Conservation (phyloP, 371 early-diverging fungal genomes). For the Coemansia sp. region DNA sequence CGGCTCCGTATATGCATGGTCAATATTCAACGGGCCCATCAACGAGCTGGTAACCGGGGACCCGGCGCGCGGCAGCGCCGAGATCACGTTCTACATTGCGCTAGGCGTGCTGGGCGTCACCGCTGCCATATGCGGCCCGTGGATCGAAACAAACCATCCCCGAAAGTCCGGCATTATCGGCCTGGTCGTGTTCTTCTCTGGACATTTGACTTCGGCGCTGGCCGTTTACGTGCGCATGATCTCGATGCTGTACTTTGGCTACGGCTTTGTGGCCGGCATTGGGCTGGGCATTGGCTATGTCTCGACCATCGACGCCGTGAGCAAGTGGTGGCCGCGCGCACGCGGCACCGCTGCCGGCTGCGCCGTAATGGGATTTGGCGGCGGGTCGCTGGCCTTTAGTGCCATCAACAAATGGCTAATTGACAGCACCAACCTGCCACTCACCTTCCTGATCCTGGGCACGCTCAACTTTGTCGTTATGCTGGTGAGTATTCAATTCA, state of each 20-base stretch:
- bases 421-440: conserved; percentile 53
- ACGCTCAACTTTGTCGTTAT: conserved; percentile 56
- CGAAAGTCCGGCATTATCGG: conserved; percentile 58
- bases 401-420: conserved; percentile 58
- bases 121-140: conserved; percentile 65
- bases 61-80: conserved; percentile 52
- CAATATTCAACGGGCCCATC: conserved; percentile 63
- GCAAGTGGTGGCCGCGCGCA: conserved; percentile 62
- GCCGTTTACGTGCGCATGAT: conserved; percentile 58
- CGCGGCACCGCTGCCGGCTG: conserved; percentile 60
- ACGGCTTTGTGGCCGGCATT: conserved; percentile 64
- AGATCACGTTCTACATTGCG: conserved; percentile 68
- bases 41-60: conserved; percentile 44
- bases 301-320: conserved; percentile 60
- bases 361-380: conserved; percentile 71
- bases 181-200: conserved; percentile 57
- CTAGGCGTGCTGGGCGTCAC: conserved; percentile 65
- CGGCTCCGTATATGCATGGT: conserved; percentile 72
- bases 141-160: conserved; percentile 66
- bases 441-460: conserved; percentile 61
- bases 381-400: conserved; percentile 64
- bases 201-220: conserved; percentile 61
- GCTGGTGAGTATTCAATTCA: conserved; percentile 51
- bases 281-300: conserved; percentile 68
- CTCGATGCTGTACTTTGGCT: conserved; percentile 62